Base-by-base conservation (phyloP, 768 basidiomycete genomes). In the Scleroderma bovista region DNA sequence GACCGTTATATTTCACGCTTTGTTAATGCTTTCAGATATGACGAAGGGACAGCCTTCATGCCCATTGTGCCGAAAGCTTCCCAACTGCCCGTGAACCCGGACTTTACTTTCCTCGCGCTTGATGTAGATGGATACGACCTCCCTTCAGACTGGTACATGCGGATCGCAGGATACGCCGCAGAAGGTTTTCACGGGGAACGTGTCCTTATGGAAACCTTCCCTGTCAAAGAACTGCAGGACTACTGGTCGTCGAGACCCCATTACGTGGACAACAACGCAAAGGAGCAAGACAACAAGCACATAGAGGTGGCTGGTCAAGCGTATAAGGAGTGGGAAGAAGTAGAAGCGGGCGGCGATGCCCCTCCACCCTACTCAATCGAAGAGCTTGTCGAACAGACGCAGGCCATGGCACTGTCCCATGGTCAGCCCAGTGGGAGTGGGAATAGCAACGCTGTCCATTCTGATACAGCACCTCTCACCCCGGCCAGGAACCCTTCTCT, bases 141-240 rank as follows among this genome's bases (percentile, higher is more conserved):
- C 16, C 88, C 88, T 1, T 69, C 83, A 23, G 90, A 93, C 68
- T 93, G 90, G 89, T 88, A 86, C 62, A 87, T 88, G 84, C 79
- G 88, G 19, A 80, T 89, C 46, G 79, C 76, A 58, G 86, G 87
- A 15, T 79, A 86, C 56, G 84, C 83, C 3, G 84, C 76, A 0
- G 85, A 88, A 65, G 78, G 72, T 23, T 68, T 89, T 26, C 80
- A 81, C 13, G 75, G 78, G 36, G 84, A 85, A 56, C 78, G 81
- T n/a, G 68, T 69, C 37, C 70, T 88, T 8, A 71, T 71, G 34
- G 84, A 84, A 44, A 74, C 78, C 1, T 82, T 88, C 52, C 85
- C 86, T 0, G 66, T 73, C 29, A 86, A 88, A 51, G 86, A 88
- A 56, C 62, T 89, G 10, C 77, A 84, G 52, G 85, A 88, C 59